phyloP scores from a whole-genome alignment of 129 eudicot species.

The Arctium minus region DNA sequence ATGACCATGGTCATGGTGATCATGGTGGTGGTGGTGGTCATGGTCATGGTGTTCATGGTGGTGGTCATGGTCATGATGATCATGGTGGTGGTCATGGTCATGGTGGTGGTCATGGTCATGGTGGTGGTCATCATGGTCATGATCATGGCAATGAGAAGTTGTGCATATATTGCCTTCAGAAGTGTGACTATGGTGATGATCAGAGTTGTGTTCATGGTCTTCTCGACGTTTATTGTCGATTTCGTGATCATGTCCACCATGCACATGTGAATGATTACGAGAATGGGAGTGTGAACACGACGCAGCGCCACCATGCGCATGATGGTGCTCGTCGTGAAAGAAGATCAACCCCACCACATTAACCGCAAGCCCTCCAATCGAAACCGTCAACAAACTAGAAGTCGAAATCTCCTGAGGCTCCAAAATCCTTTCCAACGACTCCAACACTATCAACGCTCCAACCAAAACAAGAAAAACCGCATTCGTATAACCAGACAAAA shows the following conservation, averaged over 20 bases:
- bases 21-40: slow-evolving; percentile 21
- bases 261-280: slow-evolving; percentile 33
- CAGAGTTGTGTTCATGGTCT: neutral
- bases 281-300: slow-evolving; percentile 62
- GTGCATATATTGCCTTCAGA: too few species aligned
- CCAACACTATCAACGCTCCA: slow-evolving; percentile 83
- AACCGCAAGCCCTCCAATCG: slow-evolving; percentile 85
- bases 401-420: slow-evolving; percentile 97
- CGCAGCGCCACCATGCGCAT: slow-evolving; percentile 87
- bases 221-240: slow-evolving; percentile 17
- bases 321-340: slow-evolving; percentile 98
- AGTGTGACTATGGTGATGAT: neutral
- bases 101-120: slow-evolving; percentile 4
- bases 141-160: slow-evolving; percentile 1
- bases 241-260: slow-evolving; percentile 18
- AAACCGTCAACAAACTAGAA: slow-evolving; percentile 71
- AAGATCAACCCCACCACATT: slow-evolving; percentile 85
- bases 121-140: slow-evolving; percentile 19
- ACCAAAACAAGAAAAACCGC: slow-evolving; percentile 94
- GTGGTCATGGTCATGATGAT: neutral
- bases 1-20: neutral
- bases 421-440: slow-evolving; percentile 86
- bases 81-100: slow-evolving; percentile 2
- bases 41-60: neutral
- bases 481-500: slow-evolving; percentile 88